Evolutionary conservation across 805 yeast species (phyloP).

Genomic region (Zygoascus bituminiphila): DNA sequence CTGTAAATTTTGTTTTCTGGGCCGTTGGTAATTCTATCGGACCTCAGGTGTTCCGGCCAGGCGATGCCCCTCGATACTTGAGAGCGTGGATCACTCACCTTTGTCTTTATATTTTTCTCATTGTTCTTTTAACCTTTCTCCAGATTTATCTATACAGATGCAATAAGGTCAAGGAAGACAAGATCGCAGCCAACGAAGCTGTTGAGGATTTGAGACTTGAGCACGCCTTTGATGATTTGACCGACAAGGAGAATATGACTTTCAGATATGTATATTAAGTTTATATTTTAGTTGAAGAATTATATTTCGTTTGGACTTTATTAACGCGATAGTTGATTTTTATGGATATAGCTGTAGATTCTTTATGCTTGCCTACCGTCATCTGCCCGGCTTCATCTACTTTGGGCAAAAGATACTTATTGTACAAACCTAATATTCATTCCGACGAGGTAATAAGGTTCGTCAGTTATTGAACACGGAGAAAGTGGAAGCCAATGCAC

Average conservation of each 20-base stretch:
- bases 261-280: constrained; percentile 7
- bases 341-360: no score
- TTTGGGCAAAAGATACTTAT: no score
- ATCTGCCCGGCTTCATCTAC: no score
- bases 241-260: constrained; percentile 8
- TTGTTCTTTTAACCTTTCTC: background rate
- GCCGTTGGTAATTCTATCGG: constrained; percentile 24
- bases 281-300: no score
- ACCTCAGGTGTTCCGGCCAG: constrained; percentile 9
- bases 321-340: no score
- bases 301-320: no score
- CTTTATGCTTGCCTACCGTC: no score
- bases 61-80: constrained; percentile 7
- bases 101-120: background rate
- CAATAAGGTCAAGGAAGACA: background rate
- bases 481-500: no score
- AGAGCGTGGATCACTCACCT: constrained; percentile 1
- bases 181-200: background rate
- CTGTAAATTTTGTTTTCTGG: constrained; percentile 20
- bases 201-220: background rate
- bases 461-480: no score
- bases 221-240: constrained; percentile 6
- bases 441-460: no score
- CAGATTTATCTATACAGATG: background rate
- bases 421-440: no score